These are phyloP conservation scores for Patellifolia procumbens DNA, from an alignment of 179 eudicot genomes.

Conservation along the genomic window DNA sequence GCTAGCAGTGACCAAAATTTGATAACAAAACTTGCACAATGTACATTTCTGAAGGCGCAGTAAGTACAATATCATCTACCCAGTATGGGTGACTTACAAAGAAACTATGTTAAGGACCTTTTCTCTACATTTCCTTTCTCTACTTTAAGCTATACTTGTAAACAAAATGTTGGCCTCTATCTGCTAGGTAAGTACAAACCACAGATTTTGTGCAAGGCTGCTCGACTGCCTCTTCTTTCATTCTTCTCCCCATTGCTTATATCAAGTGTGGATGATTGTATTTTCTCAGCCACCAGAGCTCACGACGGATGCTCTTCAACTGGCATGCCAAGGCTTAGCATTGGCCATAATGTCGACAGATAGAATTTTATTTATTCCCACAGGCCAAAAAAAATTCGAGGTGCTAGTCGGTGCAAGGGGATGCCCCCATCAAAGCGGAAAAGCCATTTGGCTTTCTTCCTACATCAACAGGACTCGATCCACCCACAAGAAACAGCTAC, in stretches of 20 bases:
- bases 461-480: constrained; percentile 16
- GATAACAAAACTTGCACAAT: constrained; percentile 67
- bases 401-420: constrained; percentile 26
- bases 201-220: constrained; percentile 26
- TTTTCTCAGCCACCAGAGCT: constrained; percentile 22
- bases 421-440: constrained; percentile 20
- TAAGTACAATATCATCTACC: constrained; percentile 30
- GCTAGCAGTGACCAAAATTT: constrained; percentile 29
- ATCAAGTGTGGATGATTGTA: background rate
- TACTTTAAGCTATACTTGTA: constrained; percentile 45
- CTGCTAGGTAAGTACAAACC: constrained; percentile 19
- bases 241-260: constrained; percentile 23
- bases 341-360: constrained; percentile 17
- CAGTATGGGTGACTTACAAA: constrained; percentile 17
- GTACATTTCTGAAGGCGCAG: constrained; percentile 48
- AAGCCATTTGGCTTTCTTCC: constrained; percentile 19
- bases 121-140: constrained; percentile 35
- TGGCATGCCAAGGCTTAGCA: constrained; percentile 21
- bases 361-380: constrained; percentile 34
- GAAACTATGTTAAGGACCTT: constrained; percentile 28
- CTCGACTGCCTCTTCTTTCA: constrained; percentile 22
- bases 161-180: constrained; percentile 40
- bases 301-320: constrained; percentile 23
- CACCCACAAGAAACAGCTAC: constrained; percentile 32
- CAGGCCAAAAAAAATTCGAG: constrained; percentile 34